Base-by-base conservation (phyloP, 108 stramenopile genomes). In the Pelagomonas calceolata region DNA sequence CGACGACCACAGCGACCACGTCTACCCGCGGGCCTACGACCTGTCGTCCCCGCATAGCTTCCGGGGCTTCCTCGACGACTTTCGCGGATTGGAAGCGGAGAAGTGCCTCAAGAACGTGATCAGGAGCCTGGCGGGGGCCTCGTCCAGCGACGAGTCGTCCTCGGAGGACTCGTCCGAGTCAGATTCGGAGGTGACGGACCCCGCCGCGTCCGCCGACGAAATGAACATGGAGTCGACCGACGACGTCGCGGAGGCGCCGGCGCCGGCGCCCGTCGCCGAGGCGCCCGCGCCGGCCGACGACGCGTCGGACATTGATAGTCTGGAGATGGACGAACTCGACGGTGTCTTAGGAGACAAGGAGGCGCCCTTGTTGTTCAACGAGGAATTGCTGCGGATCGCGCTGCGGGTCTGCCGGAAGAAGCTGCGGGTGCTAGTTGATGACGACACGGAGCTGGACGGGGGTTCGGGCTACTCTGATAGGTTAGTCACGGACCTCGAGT, bases 1-100 rank as follows among this genome's bases (percentile, higher is more conserved):
- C 4, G 44, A 70, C 37, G 72, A 32, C 36, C 63, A 74, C 66
- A 36, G 67, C 46, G 64, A 75, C 45, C 67, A 51, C 7, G 75
- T 86, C 36, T 79, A 84, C 39, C 85, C 85, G 17, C 73, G 85
- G 31, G 72, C 79, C 32, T 85, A 84, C 81, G 80, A 86, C 68
- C 80, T 86, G 10, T 66, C 64, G 32, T 31, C 70, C 64, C 34
- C 10, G 34, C 35, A n/a, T 18, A 76, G 78, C 46, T n/a, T n/a
- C n/a, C 76, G 70, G 33, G 65, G 37, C 29, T 84, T 83, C 64
- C 26, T 86, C 66, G 84, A 86, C 63, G 85, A 86, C 64, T 85
- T 65, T 72, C 74, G 81, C 9, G 70, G 36, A 30, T 51, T 76
- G 12, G 39, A 67, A 0, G 83, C 81, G 34, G 82, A 79, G 67